Conservation (phyloP, 2,329 filamentous ascomycete species). For the Aspergillus vadensis region DNA sequence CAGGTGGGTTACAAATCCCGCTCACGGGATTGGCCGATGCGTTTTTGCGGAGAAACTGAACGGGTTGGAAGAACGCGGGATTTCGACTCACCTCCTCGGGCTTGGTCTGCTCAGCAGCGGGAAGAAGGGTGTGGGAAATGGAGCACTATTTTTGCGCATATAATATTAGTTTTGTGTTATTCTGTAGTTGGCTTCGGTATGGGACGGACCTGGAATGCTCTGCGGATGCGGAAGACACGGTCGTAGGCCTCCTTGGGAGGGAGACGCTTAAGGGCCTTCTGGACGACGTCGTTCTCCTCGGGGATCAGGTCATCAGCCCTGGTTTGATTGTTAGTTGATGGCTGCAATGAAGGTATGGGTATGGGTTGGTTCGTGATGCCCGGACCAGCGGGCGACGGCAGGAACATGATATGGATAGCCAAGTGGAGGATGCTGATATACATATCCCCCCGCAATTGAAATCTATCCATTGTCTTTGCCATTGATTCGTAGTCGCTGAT, state of each 20-base stretch:
- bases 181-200: conserved; percentile 4
- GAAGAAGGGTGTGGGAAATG: conserved; percentile 65
- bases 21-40: conserved; percentile 39
- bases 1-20: conserved; percentile 37
- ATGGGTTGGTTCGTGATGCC: conserved; percentile 4
- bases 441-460: background rate
- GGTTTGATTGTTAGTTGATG: conserved; percentile 23
- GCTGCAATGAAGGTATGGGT: conserved; percentile 1
- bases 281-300: conserved; percentile 86
- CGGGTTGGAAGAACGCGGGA: conserved; percentile 7
- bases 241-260: conserved; percentile 90
- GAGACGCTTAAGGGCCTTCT: conserved; percentile 87
- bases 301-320: conserved; percentile 94
- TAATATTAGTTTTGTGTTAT: conserved; percentile 24
- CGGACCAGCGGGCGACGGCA: conserved; percentile 18
- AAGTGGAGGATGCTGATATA: background rate
- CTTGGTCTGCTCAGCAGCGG: conserved; percentile 68
- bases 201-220: conserved; percentile 77
- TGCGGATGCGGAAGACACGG: conserved; percentile 94
- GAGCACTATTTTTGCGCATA: conserved; percentile 57
- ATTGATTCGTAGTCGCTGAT: conserved; percentile 8
- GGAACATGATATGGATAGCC: background rate
- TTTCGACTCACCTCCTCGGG: conserved; percentile 60
- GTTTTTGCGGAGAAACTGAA: conserved; percentile 29
- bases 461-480: background rate